A percentile compares a stretch with the other conserved stretches of the same genome.
phyloP scores from a whole-genome alignment of 495 filamentous ascomycete genomes.

The Penicillium samsonianum region DNA sequence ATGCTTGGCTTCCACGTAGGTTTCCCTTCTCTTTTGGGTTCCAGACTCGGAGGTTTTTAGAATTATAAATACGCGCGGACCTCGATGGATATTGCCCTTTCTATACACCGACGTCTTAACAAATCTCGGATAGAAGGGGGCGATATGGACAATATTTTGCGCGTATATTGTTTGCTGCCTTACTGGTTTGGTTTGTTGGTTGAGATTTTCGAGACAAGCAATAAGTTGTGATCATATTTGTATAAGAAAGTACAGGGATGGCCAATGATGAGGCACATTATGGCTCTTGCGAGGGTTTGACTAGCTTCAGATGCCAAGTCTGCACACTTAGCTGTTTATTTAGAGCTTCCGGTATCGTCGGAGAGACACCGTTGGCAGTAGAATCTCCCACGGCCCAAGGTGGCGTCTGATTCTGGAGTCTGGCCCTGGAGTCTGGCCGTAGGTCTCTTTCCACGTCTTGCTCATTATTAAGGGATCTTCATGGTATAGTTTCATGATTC shows the following conservation, averaged over 20 bases:
- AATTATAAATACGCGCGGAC: neutral
- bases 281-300: neutral
- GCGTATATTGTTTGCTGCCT: neutral
- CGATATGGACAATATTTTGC: neutral
- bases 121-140: neutral
- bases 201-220: neutral
- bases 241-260: neutral
- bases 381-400: neutral
- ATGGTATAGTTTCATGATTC: neutral
- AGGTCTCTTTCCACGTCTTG: neutral
- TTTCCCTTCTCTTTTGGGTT: neutral
- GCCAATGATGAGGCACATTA: neutral
- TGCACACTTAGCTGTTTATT: neutral
- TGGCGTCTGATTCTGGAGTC: neutral
- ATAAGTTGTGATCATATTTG: neutral
- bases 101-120: neutral
- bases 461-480: neutral
- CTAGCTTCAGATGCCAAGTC: neutral
- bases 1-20: slow-evolving; percentile 2
- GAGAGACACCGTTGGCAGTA: neutral
- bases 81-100: neutral
- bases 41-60: neutral
- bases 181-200: neutral
- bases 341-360: neutral
- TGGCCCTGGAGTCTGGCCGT: neutral